A percentile compares a stretch with the other conserved stretches of the same genome.
Conservation (phyloP, 2,329 filamentous ascomycete genomes). For the Trichothecium roseum region DNA sequence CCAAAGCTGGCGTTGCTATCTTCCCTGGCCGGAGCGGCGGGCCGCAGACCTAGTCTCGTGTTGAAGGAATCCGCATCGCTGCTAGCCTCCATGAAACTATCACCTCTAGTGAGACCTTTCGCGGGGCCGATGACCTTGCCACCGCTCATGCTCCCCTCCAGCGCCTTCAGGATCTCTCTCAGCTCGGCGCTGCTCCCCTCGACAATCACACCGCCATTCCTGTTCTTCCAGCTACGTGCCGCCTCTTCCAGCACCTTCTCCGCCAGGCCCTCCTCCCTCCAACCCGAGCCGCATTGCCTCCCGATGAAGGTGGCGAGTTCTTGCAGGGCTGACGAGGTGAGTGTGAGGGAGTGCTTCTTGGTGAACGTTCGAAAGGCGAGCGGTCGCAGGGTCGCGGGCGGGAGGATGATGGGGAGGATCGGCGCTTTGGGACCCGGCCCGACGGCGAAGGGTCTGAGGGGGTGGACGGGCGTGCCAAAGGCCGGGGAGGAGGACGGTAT, state of each 20-base stretch:
- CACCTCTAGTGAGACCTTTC: constrained; percentile 42
- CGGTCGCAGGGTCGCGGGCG: constrained; percentile 75
- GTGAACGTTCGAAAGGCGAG: constrained; percentile 93
- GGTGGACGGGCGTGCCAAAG: constrained; percentile 78
- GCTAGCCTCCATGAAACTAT: constrained; percentile 50
- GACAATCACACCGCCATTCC: constrained; percentile 82
- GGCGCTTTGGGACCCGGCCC: constrained; percentile 41
- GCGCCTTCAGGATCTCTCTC: constrained; percentile 68
- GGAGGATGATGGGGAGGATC: constrained; percentile 81
- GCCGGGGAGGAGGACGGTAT: constrained; percentile 84
- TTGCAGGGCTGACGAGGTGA: constrained; percentile 78
- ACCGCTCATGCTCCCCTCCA: constrained; percentile 86
- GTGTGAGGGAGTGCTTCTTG: constrained; percentile 90
- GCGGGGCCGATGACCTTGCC: constrained; percentile 52
- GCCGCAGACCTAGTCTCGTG: constrained; percentile 44
- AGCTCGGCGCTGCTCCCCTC: constrained; percentile 69
- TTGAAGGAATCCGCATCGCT: constrained; percentile 38
- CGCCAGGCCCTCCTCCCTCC: constrained; percentile 88
- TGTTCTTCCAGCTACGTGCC: constrained; percentile 83
- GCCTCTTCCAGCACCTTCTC: constrained; percentile 89
- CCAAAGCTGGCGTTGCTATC: constrained; percentile 59
- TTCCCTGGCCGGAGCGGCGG: constrained; percentile 36
- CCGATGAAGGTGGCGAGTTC: constrained; percentile 83
- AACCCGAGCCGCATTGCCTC: constrained; percentile 87
- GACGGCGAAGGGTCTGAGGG: constrained; percentile 54